Percentiles rank a stretch among this genome's conserved stretches.
Conservation (phyloP, 495 filamentous ascomycete species). For the Lophiostoma macrostomum region DNA sequence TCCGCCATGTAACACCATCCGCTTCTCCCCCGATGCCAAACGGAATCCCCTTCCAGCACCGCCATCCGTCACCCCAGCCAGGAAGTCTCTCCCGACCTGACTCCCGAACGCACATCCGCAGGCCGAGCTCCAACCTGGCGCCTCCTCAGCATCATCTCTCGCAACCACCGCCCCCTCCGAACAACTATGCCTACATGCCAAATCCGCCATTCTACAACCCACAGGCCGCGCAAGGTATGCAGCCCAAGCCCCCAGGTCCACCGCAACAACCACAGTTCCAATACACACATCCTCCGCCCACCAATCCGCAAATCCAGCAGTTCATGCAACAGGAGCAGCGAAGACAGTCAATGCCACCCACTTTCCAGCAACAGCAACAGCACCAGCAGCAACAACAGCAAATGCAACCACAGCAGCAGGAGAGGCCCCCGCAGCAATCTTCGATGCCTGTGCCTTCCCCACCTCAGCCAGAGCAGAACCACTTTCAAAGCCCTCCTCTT, state of each 20-base stretch:
- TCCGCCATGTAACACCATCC: conserved; percentile 79
- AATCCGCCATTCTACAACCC: conserved; percentile 83
- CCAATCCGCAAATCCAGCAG: conserved; percentile 42
- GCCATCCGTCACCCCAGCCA: conserved; percentile 78
- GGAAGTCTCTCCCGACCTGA: conserved; percentile 72
- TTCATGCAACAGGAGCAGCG: conserved; percentile 40
- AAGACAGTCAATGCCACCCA: conserved; percentile 54
- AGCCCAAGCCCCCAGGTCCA: conserved; percentile 32
- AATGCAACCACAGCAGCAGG: conserved; percentile 56
- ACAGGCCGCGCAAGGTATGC: conserved; percentile 53
- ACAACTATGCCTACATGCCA: conserved; percentile 80
- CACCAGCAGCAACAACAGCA: conserved; percentile 64
- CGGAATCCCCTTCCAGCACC: conserved; percentile 65
- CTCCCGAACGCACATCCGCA: conserved; percentile 73
- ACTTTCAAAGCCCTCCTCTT: conserved; percentile 47
- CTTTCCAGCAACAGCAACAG: conserved; percentile 46
- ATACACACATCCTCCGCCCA: conserved; percentile 34
- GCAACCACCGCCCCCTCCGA: conserved; percentile 61
- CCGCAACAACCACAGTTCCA: conserved; percentile 39
- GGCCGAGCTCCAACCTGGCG: conserved; percentile 71
- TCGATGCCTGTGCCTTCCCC: conserved; percentile 47
- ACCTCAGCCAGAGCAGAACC: conserved; percentile 48
- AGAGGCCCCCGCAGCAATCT: conserved; percentile 48
- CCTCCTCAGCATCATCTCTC: conserved; percentile 59
- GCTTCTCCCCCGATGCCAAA: conserved; percentile 87